phyloP scores from a whole-genome alignment of 2,329 filamentous ascomycete species.

The Ambrosiella beaveri region DNA sequence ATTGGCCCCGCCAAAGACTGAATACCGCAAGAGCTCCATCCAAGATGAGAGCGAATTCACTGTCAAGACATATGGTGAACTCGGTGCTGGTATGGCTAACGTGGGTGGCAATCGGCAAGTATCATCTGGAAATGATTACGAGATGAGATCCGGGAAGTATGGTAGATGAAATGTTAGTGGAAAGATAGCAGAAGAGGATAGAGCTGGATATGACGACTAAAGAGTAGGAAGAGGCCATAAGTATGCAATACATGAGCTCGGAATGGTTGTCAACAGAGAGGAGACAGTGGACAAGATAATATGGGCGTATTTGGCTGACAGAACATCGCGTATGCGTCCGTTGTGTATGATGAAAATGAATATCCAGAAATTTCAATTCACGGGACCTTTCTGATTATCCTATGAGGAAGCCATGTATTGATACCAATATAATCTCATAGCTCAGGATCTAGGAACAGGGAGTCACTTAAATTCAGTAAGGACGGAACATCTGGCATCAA shows the following conservation, averaged over 20 bases:
- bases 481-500: no score
- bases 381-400: no score
- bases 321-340: background rate
- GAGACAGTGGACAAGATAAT: background rate
- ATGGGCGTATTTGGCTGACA: background rate
- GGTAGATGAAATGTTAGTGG: constrained; percentile 50
- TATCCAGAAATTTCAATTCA: no score
- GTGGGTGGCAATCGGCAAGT: constrained; percentile 35
- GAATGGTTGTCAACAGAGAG: no score
- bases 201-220: background rate
- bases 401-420: no score
- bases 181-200: constrained; percentile 50
- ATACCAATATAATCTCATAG: no score
- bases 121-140: constrained; percentile 41
- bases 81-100: constrained; percentile 31
- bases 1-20: background rate
- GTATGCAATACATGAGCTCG: no score
- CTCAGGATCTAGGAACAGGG: no score
- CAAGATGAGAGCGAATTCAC: constrained; percentile 33
- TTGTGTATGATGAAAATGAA: no score
- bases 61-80: constrained; percentile 41
- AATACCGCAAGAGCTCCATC: constrained; percentile 28
- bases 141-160: constrained; percentile 20
- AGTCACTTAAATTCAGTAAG: no score
- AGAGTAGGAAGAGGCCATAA: no score